Conservation (phyloP, 768 basidiomycete species). For the Collybia mongolica region DNA sequence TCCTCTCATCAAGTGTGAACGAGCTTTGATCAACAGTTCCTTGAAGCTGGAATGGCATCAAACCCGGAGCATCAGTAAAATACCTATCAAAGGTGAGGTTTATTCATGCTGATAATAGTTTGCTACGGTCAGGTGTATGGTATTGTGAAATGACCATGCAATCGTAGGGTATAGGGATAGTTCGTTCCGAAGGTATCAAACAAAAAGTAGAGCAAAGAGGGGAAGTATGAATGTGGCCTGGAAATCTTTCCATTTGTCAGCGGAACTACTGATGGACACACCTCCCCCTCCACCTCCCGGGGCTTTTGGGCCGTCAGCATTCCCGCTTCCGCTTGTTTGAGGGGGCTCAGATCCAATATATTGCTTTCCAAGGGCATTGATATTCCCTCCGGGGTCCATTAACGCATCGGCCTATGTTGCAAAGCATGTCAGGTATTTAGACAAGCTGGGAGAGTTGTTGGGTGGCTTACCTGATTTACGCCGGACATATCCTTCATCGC, state of each 20-base stretch:
- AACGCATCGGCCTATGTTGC: conserved; percentile 39
- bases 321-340: conserved; percentile 4
- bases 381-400: conserved; percentile 38
- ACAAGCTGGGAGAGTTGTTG: neutral
- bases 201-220: neutral
- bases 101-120: too few species aligned
- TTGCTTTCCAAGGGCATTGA: conserved; percentile 47
- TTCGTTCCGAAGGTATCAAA: neutral
- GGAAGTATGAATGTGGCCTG: neutral
- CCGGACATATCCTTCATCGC: conserved; percentile 49
- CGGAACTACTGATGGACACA: neutral
- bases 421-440: conserved; percentile 1
- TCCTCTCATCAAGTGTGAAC: too few species aligned
- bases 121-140: too few species aligned
- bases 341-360: conserved; percentile 33
- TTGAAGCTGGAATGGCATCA: too few species aligned
- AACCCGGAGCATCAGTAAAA: too few species aligned
- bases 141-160: too few species aligned
- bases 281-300: neutral
- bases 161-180: too few species aligned
- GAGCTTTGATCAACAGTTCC: neutral
- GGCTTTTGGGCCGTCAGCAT: conserved; percentile 10
- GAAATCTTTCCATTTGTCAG: neutral
- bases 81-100: too few species aligned
- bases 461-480: conserved; percentile 40